Evolutionary conservation across 768 basidiomycete species (phyloP).

Genomic region (Pleurotus eryngii): DNA sequence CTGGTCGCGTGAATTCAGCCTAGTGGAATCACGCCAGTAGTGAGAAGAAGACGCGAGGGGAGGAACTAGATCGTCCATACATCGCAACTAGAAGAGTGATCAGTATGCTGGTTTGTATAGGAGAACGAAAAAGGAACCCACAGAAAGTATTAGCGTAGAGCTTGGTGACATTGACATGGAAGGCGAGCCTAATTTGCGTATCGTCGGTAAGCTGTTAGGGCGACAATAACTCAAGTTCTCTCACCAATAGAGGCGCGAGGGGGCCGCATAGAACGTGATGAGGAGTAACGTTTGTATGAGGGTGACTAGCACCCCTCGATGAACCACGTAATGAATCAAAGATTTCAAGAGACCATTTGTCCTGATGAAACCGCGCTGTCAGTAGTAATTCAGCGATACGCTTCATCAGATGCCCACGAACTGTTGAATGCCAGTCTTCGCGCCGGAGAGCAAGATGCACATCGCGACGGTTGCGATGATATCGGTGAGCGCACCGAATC

Average conservation of each 20-base stretch:
- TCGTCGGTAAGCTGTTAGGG: no score
- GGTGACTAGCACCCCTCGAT: slow-evolving; percentile 42
- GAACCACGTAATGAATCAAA: slow-evolving; percentile 37
- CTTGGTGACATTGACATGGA: slow-evolving; percentile 46
- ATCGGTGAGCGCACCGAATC: slow-evolving; percentile 40
- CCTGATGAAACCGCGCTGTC: slow-evolving; percentile 18
- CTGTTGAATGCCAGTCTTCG: slow-evolving; percentile 36
- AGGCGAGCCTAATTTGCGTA: slow-evolving; percentile 33
- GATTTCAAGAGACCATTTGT: slow-evolving; percentile 35
- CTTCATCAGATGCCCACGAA: slow-evolving; percentile 16
- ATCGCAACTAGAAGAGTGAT: slow-evolving; percentile 27
- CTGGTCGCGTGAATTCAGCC: slow-evolving; percentile 20
- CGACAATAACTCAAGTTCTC: neutral
- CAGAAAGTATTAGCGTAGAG: slow-evolving; percentile 50
- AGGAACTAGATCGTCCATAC: slow-evolving; percentile 15
- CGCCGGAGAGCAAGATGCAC: slow-evolving; percentile 34
- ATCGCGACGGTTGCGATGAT: slow-evolving; percentile 42
- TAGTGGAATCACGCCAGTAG: neutral
- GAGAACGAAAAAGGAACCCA: slow-evolving; percentile 27
- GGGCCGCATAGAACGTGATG: slow-evolving; percentile 37
- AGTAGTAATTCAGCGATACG: neutral
- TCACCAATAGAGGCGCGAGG: slow-evolving; percentile 36
- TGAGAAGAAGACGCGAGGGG: neutral
- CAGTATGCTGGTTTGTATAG: neutral
- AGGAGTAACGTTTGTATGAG: slow-evolving; percentile 37